Evolutionary conservation across 2,329 filamentous ascomycete species (phyloP).

Genomic region (Venturia effusa): DNA sequence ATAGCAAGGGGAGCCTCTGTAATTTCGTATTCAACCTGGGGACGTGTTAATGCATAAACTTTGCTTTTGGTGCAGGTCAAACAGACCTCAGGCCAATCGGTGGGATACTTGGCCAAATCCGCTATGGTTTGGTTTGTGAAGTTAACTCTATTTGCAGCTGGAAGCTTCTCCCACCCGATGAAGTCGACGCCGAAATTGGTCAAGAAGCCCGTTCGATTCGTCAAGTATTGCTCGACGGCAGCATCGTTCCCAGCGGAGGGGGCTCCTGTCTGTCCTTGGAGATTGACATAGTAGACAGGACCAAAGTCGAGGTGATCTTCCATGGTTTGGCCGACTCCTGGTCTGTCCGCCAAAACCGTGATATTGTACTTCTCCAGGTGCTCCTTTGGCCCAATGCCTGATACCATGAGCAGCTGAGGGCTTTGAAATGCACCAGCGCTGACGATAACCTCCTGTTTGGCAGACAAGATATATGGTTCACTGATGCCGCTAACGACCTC

Average conservation of each 20-base stretch:
- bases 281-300: not conserved
- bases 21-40: constrained; percentile 12
- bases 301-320: constrained; percentile 10
- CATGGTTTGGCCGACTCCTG: constrained; percentile 10
- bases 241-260: not conserved
- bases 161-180: constrained; percentile 10
- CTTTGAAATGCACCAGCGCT: constrained; percentile 11
- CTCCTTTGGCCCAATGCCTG: constrained; percentile 9
- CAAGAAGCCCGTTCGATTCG: not conserved
- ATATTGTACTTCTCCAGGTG: constrained; percentile 9
- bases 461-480: constrained; percentile 1
- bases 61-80: not conserved
- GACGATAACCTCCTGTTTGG: constrained; percentile 11
- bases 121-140: not conserved
- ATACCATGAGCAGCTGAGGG: constrained; percentile 13
- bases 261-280: not conserved
- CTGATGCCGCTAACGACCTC: not conserved
- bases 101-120: not conserved
- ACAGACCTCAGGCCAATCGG: constrained; percentile 8
- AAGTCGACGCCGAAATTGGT: constrained; percentile 1
- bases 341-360: constrained; percentile 1
- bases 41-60: constrained; percentile 12
- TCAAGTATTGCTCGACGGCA: not conserved
- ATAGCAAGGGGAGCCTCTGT: constrained; percentile 10
- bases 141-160: constrained; percentile 3